A percentile compares a stretch with the other conserved stretches of the same genome.
Evolutionary conservation across 257 asterid genomes (phyloP).

Genomic region (Vinca minor): DNA sequence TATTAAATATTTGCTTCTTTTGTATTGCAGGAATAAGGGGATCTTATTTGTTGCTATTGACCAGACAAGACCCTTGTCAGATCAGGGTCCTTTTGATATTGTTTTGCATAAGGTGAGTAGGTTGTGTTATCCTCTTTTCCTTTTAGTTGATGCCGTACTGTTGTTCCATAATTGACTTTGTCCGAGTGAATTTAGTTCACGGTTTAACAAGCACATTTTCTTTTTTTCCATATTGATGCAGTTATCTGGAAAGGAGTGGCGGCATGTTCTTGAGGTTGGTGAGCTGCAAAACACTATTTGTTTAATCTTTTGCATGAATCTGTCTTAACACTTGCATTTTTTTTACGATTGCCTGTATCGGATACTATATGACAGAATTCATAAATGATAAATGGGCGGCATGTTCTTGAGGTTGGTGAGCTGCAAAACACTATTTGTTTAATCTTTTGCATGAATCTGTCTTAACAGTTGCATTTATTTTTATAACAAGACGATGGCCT

Average conservation of each 20-base stretch:
- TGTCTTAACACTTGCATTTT: background rate
- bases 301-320: background rate
- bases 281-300: conserved; percentile 16
- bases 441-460: background rate
- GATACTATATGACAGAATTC: conserved; percentile 14
- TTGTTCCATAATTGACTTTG: too few species aligned
- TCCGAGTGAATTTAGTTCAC: background rate
- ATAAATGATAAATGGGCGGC: conserved; percentile 23
- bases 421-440: conserved; percentile 13
- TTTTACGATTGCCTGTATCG: conserved; percentile 17
- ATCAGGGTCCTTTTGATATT: conserved; percentile 93
- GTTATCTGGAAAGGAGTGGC: conserved; percentile 90
- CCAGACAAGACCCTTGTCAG: conserved; percentile 65
- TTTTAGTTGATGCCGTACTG: background rate
- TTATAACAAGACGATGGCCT: conserved; percentile 6
- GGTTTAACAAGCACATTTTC: background rate
- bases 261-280: conserved; percentile 77
- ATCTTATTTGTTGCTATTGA: conserved; percentile 84
- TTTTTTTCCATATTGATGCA: conserved; percentile 27
- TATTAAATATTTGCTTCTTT: background rate
- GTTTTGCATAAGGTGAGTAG: conserved; percentile 75
- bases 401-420: conserved; percentile 74
- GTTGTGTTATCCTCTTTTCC: background rate
- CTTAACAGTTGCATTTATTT: background rate
- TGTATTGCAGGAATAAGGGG: conserved; percentile 66